Evolutionary conservation across 2,329 filamentous ascomycete species (phyloP).

Genomic region (Ustilaginoidea virens): DNA sequence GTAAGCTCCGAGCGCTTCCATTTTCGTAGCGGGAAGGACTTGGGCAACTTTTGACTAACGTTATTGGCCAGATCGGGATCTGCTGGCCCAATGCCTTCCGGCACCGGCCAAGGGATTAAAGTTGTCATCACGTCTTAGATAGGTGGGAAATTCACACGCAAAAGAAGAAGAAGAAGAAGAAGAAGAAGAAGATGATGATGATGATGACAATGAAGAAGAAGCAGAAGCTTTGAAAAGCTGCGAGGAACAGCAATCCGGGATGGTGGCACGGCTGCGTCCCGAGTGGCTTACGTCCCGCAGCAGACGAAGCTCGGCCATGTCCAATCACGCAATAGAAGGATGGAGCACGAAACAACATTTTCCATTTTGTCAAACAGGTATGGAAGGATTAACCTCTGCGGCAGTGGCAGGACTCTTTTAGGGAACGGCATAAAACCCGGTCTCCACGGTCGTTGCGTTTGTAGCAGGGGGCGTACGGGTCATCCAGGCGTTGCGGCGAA

Average conservation of each 20-base stretch:
- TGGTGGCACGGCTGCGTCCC: no score
- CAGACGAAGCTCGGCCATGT: no score
- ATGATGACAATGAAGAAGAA: background rate
- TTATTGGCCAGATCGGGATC: constrained; percentile 33
- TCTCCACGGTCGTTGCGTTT: no score
- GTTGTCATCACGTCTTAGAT: constrained; percentile 16
- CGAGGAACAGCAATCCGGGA: no score
- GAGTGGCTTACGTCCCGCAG: no score
- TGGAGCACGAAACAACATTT: no score
- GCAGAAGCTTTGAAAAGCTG: no score
- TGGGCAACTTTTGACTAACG: no score
- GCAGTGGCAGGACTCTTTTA: no score
- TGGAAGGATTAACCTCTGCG: no score
- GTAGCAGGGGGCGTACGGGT: constrained; percentile 3
- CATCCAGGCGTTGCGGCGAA: constrained; percentile 5
- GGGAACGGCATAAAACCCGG: no score
- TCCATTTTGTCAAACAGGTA: no score
- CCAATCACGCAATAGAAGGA: background rate
- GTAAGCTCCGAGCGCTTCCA: constrained; percentile 30
- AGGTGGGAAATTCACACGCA: constrained; percentile 1
- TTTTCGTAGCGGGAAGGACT: background rate
- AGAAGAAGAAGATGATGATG: background rate
- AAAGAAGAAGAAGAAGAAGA: background rate
- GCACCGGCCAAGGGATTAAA: constrained; percentile 36
- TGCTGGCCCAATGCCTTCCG: constrained; percentile 35